phyloP scores from a whole-genome alignment of 345 rosid genomes.

The Moricandia arvensis region DNA sequence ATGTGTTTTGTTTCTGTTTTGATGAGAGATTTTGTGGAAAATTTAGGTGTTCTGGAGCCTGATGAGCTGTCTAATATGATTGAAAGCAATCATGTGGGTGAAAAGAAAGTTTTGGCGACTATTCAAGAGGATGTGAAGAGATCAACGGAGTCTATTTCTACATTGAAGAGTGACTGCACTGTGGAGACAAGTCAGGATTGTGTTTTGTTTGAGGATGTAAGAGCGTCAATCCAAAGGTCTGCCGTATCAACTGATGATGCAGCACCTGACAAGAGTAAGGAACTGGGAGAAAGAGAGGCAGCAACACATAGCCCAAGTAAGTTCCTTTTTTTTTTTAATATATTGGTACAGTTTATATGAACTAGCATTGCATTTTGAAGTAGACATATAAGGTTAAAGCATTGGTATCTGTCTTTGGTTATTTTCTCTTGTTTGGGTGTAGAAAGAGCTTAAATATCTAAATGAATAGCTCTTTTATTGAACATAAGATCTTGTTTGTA shows the following conservation, averaged over 20 bases:
- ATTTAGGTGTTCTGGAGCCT: constrained; percentile 74
- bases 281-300: constrained; percentile 31
- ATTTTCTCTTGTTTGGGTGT: neutral
- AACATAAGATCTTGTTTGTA: neutral
- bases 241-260: constrained; percentile 32
- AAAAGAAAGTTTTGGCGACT: constrained; percentile 45
- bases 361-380: neutral
- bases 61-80: constrained; percentile 85
- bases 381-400: neutral
- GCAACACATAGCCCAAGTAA: constrained; percentile 45
- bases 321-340: constrained; percentile 25
- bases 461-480: neutral
- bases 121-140: constrained; percentile 66
- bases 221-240: constrained; percentile 78
- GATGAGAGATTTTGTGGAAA: constrained; percentile 20
- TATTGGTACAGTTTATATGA: constrained; percentile 12
- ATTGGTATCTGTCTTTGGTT: neutral
- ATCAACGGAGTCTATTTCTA: constrained; percentile 79
- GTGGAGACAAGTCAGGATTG: constrained; percentile 48
- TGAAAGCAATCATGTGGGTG: constrained; percentile 44
- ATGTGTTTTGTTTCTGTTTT: neutral
- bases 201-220: constrained; percentile 67
- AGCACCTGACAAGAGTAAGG: constrained; percentile 38
- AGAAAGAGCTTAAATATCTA: neutral
- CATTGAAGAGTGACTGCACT: constrained; percentile 65